Conservation (phyloP, 805 yeast genomes). For the Candida sakaeoensis region DNA sequence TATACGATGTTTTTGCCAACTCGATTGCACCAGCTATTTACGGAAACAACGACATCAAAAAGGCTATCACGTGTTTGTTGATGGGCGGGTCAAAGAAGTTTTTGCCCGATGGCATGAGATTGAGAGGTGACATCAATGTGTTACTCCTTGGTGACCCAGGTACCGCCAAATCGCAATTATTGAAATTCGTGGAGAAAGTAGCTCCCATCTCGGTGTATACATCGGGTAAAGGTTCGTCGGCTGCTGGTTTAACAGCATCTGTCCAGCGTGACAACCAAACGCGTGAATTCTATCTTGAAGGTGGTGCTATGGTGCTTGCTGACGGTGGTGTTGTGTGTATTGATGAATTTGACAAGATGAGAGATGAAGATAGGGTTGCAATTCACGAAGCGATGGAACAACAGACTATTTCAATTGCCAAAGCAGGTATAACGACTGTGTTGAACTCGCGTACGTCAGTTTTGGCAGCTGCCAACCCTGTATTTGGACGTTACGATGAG, state of each 20-base stretch:
- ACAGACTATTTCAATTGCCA: slow-evolving; percentile 97
- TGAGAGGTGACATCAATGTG: slow-evolving; percentile 96
- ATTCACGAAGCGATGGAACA: slow-evolving; percentile 99
- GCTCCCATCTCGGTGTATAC: slow-evolving; percentile 95
- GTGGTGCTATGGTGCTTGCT: slow-evolving; percentile 99
- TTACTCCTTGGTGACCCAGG: slow-evolving; percentile 96
- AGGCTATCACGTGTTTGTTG: slow-evolving; percentile 84
- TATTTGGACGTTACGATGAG: slow-evolving; percentile 95
- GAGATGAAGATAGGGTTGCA: slow-evolving; percentile 98
- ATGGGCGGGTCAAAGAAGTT: slow-evolving; percentile 93
- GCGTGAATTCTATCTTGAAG: slow-evolving; percentile 91
- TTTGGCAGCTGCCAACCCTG: slow-evolving; percentile 96
- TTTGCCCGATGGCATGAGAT: slow-evolving; percentile 92
- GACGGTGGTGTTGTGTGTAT: slow-evolving; percentile 99
- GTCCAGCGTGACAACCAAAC: slow-evolving; percentile 89
- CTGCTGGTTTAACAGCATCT: slow-evolving; percentile 98
- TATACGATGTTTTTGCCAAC: slow-evolving; percentile 78
- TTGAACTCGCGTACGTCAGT: slow-evolving; percentile 95
- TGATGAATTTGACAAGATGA: slow-evolving; percentile 98
- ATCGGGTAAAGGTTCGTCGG: slow-evolving; percentile 98
- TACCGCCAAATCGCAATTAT: slow-evolving; percentile 94
- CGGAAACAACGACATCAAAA: slow-evolving; percentile 90
- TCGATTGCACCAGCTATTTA: slow-evolving; percentile 96
- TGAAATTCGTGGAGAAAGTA: slow-evolving; percentile 92
- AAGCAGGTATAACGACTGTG: slow-evolving; percentile 97